These are phyloP conservation scores for Alternaria sp. DNA, from an alignment of 2,329 filamentous ascomycete genomes.

Conservation along the genomic window DNA sequence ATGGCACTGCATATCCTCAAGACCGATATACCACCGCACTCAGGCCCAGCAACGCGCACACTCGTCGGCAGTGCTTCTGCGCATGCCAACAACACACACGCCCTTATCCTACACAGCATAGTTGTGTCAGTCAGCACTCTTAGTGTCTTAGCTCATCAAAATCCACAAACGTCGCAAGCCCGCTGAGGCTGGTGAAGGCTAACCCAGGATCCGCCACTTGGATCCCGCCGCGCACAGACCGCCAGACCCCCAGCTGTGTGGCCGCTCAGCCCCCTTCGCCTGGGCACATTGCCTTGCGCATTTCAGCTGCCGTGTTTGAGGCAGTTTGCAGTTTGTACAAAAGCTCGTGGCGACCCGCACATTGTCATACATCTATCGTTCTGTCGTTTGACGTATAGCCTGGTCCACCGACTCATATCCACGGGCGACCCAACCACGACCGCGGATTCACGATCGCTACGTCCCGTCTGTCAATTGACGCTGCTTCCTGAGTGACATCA, in stretches of 20 bases:
- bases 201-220: slow-evolving; percentile 19
- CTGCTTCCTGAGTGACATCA: slow-evolving; percentile 16
- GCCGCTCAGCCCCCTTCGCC: slow-evolving; percentile 27
- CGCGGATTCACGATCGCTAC: slow-evolving; percentile 7
- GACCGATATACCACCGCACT: slow-evolving; percentile 1
- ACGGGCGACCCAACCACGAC: neutral
- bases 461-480: neutral
- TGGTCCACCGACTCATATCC: neutral
- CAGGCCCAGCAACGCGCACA: slow-evolving; percentile 2
- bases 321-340: slow-evolving; percentile 13
- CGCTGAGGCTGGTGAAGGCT: slow-evolving; percentile 33
- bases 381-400: neutral
- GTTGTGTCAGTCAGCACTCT: slow-evolving; percentile 28
- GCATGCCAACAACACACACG: neutral
- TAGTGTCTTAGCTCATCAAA: neutral
- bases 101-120: slow-evolving; percentile 20
- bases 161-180: slow-evolving; percentile 24
- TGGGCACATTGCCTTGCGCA: slow-evolving; percentile 19
- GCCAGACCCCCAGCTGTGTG: slow-evolving; percentile 3
- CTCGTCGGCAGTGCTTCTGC: neutral
- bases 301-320: slow-evolving; percentile 19
- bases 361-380: neutral
- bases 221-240: slow-evolving; percentile 17
- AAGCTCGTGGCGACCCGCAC: slow-evolving; percentile 12
- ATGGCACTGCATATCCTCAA: neutral